Percentiles rank a stretch among this genome's conserved stretches.
Conservation (phyloP, 2,329 filamentous ascomycete species). For the Diaporthe sp. region DNA sequence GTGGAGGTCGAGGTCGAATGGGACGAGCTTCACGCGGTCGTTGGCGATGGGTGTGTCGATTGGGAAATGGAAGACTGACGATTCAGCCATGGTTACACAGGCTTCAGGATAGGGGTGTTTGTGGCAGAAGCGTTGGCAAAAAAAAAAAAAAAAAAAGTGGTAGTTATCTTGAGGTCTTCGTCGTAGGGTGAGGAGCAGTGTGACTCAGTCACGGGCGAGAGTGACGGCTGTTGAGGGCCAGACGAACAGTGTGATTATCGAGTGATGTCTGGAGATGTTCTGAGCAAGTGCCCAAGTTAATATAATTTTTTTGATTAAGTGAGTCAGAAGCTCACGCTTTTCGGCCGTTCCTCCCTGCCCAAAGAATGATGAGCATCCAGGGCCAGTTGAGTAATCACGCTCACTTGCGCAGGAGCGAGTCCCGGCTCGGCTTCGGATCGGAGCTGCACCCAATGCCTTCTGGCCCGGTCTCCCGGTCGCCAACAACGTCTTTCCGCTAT, state of each 20-base stretch:
- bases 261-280: neutral
- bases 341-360: neutral
- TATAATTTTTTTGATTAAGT: neutral
- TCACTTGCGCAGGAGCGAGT: slow-evolving; percentile 19
- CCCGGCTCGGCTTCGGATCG: slow-evolving; percentile 16
- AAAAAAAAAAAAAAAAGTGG: neutral
- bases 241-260: fast-evolving
- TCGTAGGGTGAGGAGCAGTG: neutral
- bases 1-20: slow-evolving; percentile 37
- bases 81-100: neutral
- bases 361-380: neutral
- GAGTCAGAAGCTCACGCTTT: neutral
- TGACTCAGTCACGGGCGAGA: neutral
- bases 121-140: too few relatives aligned
- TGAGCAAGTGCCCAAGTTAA: neutral
- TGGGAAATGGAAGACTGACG: slow-evolving; percentile 23
- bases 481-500: neutral
- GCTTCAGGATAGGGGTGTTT: fast-evolving
- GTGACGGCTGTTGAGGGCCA: neutral
- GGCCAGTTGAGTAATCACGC: neutral
- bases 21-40: slow-evolving; percentile 36
- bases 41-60: slow-evolving; percentile 38
- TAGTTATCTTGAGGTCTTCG: neutral
- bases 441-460: neutral
- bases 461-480: too few relatives aligned